These are phyloP conservation scores for Vitis riparia DNA, from an alignment of 164 flowering plant genomes.

Conservation along the genomic window DNA sequence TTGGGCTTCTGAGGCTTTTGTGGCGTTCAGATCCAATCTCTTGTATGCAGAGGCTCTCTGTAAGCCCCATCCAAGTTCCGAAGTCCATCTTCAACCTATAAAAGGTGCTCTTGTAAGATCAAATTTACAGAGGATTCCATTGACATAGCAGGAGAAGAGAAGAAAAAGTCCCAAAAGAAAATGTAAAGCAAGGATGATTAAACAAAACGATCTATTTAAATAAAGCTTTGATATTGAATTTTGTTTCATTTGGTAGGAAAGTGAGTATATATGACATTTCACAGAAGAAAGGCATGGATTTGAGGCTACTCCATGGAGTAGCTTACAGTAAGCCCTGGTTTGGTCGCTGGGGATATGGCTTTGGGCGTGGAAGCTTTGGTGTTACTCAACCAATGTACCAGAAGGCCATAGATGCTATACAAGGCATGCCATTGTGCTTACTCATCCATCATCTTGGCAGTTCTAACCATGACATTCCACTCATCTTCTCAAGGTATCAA, in stretches of 20 bases:
- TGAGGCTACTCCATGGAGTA: slow-evolving; percentile 70
- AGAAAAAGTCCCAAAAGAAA: no score
- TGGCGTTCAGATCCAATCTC: no score
- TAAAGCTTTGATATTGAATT: not conserved
- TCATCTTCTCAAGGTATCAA: slow-evolving; percentile 62
- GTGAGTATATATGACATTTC: slow-evolving; percentile 75
- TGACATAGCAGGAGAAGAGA: no score
- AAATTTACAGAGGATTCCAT: no score
- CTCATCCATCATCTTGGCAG: slow-evolving; percentile 39
- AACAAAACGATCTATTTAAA: no score
- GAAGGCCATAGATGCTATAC: slow-evolving; percentile 70
- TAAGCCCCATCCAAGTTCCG: no score
- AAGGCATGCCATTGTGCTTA: slow-evolving; percentile 51
- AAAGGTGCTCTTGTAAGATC: no score
- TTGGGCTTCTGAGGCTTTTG: no score
- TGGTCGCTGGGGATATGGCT: slow-evolving; percentile 83
- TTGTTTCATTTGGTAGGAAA: slow-evolving; percentile 41
- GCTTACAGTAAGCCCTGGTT: slow-evolving; percentile 86
- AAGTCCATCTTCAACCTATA: no score
- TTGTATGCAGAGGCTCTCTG: no score
- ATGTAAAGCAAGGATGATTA: no score
- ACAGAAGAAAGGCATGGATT: slow-evolving; percentile 74
- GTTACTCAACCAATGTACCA: slow-evolving; percentile 61
- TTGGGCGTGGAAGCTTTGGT: slow-evolving; percentile 74
- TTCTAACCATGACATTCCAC: slow-evolving; percentile 33